Evolutionary conservation across 805 yeast species (phyloP), one percentile per base, ranked within the genome.

Genomic region (Candida incommunis): DNA sequence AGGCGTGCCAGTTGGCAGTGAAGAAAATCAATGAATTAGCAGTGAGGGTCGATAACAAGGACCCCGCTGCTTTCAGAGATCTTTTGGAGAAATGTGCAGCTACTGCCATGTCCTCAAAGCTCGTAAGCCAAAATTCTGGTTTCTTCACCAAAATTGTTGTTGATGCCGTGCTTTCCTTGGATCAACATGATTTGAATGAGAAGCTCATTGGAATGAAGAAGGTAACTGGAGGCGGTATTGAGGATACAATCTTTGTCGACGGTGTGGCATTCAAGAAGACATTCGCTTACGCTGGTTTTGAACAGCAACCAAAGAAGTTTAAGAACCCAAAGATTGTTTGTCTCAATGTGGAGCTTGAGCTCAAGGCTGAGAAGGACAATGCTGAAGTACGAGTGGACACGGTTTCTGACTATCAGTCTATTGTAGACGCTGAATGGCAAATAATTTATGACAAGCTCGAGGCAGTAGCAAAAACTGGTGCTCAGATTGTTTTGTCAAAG

Each of bases 391-490:
- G 98, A 54, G 92, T 92, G 43, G 94, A 85, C 57, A 82, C 87
- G 62, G 96, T 92, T 46, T 74, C 76, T 47, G 96, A 90, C 56
- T 92, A 92, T 66, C 98, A 92, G 69, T 86, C 81, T 26, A 82
- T 92, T 47, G 98, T 92, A 18, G 97, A 92, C 65, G 98, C 98
- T n/a, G 98, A 92, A 66, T 92, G 98, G 97, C 77, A 84, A 62
- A 82, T 92, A 53, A 92, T 92, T 52, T 72, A 83, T 56, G 75
- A 81, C 59, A 92, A 92, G 66, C 74, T 92, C 53, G 82, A 84
- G 57, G 80, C 85, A 44, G 82, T 92, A 52, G 80, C 77, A 54
- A 72, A 71, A 22, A 73, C 94, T 2, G 97, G 97, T 22, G 96
- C 96, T 26, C 80, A 85, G 59, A 85, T 92, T 46, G 95, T 92